Base-by-base conservation (phyloP, 495 filamentous ascomycete species). In the Corynascus novoguineensis region DNA sequence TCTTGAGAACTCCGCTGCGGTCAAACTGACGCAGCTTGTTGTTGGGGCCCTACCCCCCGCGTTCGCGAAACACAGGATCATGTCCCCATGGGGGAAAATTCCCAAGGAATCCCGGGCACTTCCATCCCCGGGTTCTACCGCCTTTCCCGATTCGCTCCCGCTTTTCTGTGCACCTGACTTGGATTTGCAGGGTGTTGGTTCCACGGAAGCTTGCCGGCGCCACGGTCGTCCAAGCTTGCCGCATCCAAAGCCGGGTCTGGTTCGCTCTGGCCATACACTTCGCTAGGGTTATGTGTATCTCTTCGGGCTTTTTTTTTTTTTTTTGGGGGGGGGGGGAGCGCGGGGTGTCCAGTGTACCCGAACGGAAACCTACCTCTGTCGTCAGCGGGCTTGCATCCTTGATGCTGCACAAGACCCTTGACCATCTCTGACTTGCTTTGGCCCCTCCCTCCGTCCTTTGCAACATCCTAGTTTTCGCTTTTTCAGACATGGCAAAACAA, bases 351-450 rank as follows among this genome's bases (percentile, higher is more conserved):
- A 7, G 10, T 21, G 21, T 25, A 44, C 21, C 41, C 45, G 45
- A 34, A 22, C 55, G 55, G 55, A 40, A 49, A 42, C 44, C 50
- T 35, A 51, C 57, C 32, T 24, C 5, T 22, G 51, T 21, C 31
- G 48, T 53, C 56, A 59, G 41, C 37, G 48, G 45, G 9, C 35
- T 27, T 47, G 58, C 50, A 55, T 50, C n/a, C n/a, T 38, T 34
- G 34, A 45, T 28, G 22, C 47, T 50, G 45, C 55, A 21, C 14
- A 42, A 15, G 29, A 19, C 19, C 47, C 47, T 35, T n/a, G 37
- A 25, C 45, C 4, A 7, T 12, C 35, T 44, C 28, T 7, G 9
- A 25, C 37, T 21, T 17, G 27, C 37, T 57, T 22, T 57, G 37
- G 10, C 55, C 46, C 32, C 34, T n/a, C n/a, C n/a, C n/a, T n/a